Conservation (phyloP, 805 yeast species). For the Brettanomyces bruxellensis region DNA sequence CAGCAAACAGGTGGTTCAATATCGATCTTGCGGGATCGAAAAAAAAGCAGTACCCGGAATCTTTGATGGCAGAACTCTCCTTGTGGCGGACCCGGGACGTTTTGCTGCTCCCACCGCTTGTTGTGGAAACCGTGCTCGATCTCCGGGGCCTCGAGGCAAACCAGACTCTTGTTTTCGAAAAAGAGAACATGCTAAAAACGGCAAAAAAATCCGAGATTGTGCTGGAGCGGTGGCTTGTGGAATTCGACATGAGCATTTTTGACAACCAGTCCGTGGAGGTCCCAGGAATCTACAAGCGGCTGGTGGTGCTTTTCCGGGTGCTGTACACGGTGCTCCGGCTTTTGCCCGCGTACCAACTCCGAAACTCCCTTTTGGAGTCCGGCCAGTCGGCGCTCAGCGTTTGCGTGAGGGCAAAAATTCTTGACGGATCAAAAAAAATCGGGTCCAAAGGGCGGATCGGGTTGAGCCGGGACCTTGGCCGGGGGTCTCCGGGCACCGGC, state of each 20-base stretch:
- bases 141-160: slow-evolving; percentile 15
- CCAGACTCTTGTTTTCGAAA: slow-evolving; percentile 16
- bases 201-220: slow-evolving; percentile 75
- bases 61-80: slow-evolving; percentile 35
- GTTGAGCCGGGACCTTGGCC: slow-evolving; percentile 43
- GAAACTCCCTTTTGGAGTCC: slow-evolving; percentile 31
- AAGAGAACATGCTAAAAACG: slow-evolving; percentile 43
- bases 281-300: slow-evolving; percentile 63
- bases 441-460: slow-evolving; percentile 81
- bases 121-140: slow-evolving; percentile 62
- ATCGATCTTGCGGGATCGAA: slow-evolving; percentile 29
- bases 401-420: slow-evolving; percentile 46
- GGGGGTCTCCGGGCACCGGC: slow-evolving; percentile 29
- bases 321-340: slow-evolving; percentile 57
- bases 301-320: slow-evolving; percentile 65
- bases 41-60: slow-evolving; percentile 26
- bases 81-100: slow-evolving; percentile 48
- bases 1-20: slow-evolving; percentile 52
- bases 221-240: slow-evolving; percentile 87
- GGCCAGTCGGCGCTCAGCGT: slow-evolving; percentile 21
- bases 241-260: slow-evolving; percentile 48
- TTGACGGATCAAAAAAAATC: slow-evolving; percentile 75
- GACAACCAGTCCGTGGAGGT: slow-evolving; percentile 39
- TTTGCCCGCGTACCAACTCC: slow-evolving; percentile 63
- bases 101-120: slow-evolving; percentile 61